Conservation (phyloP, 2,329 filamentous ascomycete species). For the Arthrobotrys sinensis region DNA sequence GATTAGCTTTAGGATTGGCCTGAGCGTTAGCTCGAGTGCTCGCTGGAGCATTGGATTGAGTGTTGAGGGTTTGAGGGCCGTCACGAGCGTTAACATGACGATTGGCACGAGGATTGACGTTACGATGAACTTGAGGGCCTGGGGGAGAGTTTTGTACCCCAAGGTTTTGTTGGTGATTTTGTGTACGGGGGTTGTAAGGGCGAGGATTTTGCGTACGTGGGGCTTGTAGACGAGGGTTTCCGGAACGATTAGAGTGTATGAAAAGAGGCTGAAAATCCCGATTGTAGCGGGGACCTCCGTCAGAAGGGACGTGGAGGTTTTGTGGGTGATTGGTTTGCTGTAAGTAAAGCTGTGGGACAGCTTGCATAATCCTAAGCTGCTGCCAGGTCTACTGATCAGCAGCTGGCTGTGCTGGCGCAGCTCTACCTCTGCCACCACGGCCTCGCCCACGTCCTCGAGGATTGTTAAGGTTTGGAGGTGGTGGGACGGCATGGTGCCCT, state of each 20-base stretch:
- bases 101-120: too few species aligned
- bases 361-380: conserved; percentile 1
- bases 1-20: background rate
- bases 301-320: too few species aligned
- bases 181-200: background rate
- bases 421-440: conserved; percentile 61
- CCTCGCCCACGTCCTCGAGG: conserved; percentile 55
- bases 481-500: conserved; percentile 49
- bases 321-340: background rate
- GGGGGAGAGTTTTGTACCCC: background rate
- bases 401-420: conserved; percentile 35
- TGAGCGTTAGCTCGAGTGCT: background rate
- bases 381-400: conserved; percentile 55
- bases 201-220: background rate
- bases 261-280: background rate
- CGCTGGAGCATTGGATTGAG: background rate
- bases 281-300: background rate
- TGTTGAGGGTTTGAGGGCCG: background rate
- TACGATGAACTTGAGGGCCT: background rate
- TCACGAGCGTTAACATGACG: too few species aligned
- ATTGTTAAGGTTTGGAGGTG: conserved; percentile 44
- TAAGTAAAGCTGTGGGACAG: background rate
- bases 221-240: background rate
- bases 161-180: too few species aligned
- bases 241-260: background rate